Evolutionary conservation across 2,329 filamentous ascomycete species (phyloP).

Genomic region (Cladophialophora immunda): DNA sequence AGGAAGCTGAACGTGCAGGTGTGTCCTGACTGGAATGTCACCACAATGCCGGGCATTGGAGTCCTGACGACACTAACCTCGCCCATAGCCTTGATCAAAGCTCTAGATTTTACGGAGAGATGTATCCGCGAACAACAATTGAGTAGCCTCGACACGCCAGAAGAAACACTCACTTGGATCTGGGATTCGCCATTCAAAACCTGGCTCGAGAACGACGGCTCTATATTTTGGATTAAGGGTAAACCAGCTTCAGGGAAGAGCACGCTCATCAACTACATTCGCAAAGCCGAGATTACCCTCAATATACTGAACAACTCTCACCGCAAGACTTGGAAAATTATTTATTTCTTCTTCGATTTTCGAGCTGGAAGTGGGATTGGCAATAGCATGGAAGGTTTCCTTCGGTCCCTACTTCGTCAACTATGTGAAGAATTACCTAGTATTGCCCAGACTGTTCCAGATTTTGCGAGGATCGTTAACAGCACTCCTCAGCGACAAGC

Average conservation of each 20-base stretch:
- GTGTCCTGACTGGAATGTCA: neutral
- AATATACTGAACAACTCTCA: neutral
- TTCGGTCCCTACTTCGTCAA: neutral
- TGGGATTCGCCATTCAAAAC: slow-evolving; percentile 17
- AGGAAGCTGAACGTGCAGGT: neutral
- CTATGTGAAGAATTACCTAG: neutral
- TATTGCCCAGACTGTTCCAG: neutral
- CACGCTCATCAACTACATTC: neutral
- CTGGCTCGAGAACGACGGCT: slow-evolving; percentile 11
- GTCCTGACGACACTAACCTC: neutral
- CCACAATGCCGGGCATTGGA: neutral
- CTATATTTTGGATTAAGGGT: slow-evolving; percentile 15
- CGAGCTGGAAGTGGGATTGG: slow-evolving; percentile 18
- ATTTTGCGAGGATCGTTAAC: neutral
- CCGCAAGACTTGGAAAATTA: neutral
- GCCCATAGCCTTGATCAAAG: neutral
- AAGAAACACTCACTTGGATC: slow-evolving; percentile 23
- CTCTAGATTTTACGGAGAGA: slow-evolving; percentile 2
- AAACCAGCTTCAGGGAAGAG: neutral
- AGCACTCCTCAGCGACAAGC: neutral
- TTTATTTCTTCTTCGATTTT: slow-evolving; percentile 27
- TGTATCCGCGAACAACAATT: slow-evolving; percentile 25
- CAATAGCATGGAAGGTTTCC: slow-evolving; percentile 23
- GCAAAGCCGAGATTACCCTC: neutral
- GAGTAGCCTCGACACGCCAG: slow-evolving; percentile 6